Conservation (phyloP, 2,329 filamentous ascomycete species). For the Cyphellophora europaea region DNA sequence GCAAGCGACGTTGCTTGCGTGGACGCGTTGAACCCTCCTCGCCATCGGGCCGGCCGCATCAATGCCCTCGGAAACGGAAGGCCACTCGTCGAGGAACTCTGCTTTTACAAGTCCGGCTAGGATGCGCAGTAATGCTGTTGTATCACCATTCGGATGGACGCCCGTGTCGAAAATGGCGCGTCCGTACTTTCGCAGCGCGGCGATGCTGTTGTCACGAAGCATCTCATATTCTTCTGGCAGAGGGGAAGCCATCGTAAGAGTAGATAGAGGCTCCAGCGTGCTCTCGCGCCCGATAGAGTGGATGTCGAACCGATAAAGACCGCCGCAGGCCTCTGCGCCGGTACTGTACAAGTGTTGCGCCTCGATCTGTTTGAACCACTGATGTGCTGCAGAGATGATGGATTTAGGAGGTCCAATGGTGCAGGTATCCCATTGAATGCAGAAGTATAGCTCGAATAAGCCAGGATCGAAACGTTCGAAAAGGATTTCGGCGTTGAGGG, state of each 20-base stretch:
- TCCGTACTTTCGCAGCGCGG: constrained; percentile 2
- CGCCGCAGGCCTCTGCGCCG: too few relatives aligned
- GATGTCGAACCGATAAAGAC: too few relatives aligned
- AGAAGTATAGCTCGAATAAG: constrained; percentile 4
- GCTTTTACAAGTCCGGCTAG: constrained; percentile 2
- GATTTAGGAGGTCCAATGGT: constrained; percentile 2
- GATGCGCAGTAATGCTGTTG: constrained; percentile 1
- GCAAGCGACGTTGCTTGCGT: constrained; percentile 4
- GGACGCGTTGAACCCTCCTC: neutral
- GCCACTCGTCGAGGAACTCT: constrained; percentile 1
- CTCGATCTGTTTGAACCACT: constrained; percentile 3
- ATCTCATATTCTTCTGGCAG: constrained; percentile 1
- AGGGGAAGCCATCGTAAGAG: neutral
- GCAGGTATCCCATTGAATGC: constrained; percentile 3
- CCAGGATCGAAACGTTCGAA: constrained; percentile 4
- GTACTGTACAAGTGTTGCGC: too few relatives aligned
- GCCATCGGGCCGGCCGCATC: neutral
- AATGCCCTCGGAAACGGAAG: neutral
- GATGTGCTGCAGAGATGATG: neutral
- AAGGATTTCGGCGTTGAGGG: constrained; percentile 4
- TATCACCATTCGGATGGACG: neutral
- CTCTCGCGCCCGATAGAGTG: too few relatives aligned
- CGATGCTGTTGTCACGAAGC: constrained; percentile 1
- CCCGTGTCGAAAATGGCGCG: constrained; percentile 1
- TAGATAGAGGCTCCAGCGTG: neutral